phyloP scores from a whole-genome alignment of 148 eudicot species.

The Diospyros lotus region DNA sequence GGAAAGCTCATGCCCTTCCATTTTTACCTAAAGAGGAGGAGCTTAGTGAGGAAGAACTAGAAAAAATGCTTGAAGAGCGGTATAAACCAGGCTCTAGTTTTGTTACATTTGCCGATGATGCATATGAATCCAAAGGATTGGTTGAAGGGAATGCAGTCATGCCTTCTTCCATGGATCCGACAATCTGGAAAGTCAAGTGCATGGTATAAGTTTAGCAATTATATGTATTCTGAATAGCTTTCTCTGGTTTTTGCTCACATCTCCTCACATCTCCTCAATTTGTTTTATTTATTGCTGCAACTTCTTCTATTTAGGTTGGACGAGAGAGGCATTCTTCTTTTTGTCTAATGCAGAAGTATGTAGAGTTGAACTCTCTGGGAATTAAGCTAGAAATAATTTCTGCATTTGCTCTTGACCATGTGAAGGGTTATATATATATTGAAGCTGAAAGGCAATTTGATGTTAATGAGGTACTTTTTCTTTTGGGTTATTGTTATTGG shows the following conservation, averaged over 20 bases:
- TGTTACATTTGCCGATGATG: conserved; percentile 78
- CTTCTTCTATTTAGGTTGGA: conserved; percentile 58
- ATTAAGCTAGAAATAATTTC: conserved; percentile 76
- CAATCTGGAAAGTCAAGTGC: conserved; percentile 96
- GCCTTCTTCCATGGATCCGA: conserved; percentile 52
- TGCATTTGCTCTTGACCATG: conserved; percentile 75
- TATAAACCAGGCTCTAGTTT: conserved; percentile 62
- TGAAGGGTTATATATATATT: conserved; percentile 79
- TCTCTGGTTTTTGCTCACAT: no score
- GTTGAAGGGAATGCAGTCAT: conserved; percentile 29
- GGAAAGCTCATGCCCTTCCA: conserved; percentile 39
- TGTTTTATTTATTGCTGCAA: neutral
- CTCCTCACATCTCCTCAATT: no score
- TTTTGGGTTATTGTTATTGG: neutral
- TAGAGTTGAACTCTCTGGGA: conserved; percentile 58
- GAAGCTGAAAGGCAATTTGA: conserved; percentile 82
- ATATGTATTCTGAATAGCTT: no score
- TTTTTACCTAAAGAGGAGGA: conserved; percentile 78
- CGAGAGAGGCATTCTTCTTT: conserved; percentile 86
- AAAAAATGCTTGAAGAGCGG: conserved; percentile 66
- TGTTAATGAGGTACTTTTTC: conserved; percentile 54
- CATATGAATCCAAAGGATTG: conserved; percentile 35
- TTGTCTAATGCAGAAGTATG: conserved; percentile 86
- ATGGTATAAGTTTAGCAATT: conserved; percentile 41
- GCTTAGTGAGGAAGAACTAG: conserved; percentile 72